phyloP scores from a whole-genome alignment of 1,284 basidiomycete genomes.

The Ustilago cynodontis region DNA sequence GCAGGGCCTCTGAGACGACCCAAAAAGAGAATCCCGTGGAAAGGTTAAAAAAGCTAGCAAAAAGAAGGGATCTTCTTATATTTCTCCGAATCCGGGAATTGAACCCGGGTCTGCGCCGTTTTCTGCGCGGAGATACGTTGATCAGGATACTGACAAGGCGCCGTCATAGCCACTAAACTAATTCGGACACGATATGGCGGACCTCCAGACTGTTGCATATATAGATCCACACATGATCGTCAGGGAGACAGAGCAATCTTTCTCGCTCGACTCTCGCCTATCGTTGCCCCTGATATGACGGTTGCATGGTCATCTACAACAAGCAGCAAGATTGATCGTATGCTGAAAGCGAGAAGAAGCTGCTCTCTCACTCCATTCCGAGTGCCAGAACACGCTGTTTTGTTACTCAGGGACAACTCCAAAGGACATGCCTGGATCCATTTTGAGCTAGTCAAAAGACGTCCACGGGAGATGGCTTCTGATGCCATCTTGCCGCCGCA shows the following conservation, averaged over 20 bases:
- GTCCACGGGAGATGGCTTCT: background rate
- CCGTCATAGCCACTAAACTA: constrained; percentile 64
- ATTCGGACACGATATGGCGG: constrained; percentile 39
- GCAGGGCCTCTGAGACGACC: too few species aligned
- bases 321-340: too few species aligned
- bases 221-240: background rate
- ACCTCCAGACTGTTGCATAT: background rate
- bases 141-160: constrained; percentile 51
- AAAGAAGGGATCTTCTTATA: too few species aligned
- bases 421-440: background rate
- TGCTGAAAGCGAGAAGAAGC: too few species aligned
- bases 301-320: too few species aligned
- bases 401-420: too few species aligned
- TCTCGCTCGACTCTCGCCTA: too few species aligned
- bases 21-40: background rate
- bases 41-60: too few species aligned
- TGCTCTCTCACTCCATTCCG: too few species aligned
- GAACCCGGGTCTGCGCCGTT: constrained; percentile 58
- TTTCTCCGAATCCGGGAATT: constrained; percentile 57
- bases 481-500: background rate
- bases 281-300: too few species aligned
- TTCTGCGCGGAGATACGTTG: constrained; percentile 38
- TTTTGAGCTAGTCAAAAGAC: background rate
- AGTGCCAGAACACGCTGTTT: too few species aligned
- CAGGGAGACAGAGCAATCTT: too few species aligned